Evolutionary conservation across 2,329 filamentous ascomycete species (phyloP).

Genomic region (Trichoderma harzianum): DNA sequence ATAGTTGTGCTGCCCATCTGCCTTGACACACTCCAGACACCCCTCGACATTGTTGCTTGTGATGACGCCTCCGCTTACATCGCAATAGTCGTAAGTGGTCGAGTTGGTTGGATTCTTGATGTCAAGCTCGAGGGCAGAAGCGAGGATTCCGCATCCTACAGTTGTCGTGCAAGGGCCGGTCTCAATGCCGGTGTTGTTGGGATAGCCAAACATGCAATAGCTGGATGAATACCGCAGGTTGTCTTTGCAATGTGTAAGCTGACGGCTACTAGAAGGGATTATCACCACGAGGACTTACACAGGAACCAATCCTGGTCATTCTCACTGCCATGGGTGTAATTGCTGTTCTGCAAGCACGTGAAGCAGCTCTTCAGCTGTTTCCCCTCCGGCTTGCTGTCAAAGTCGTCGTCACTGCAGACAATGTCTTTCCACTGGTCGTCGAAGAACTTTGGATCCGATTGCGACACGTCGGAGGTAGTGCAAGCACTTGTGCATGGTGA

Average conservation of each 20-base stretch:
- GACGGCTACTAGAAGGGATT: neutral
- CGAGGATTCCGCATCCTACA: conserved; percentile 48
- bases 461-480: conserved; percentile 41
- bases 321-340: conserved; percentile 44
- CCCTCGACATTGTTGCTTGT: conserved; percentile 31
- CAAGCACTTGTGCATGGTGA: conserved; percentile 54
- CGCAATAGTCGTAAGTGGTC: conserved; percentile 48
- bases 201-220: conserved; percentile 52
- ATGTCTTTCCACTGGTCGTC: conserved; percentile 45
- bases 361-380: conserved; percentile 49
- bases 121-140: conserved; percentile 39
- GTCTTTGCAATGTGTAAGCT: conserved; percentile 34
- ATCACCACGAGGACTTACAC: conserved; percentile 41
- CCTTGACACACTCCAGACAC: conserved; percentile 46
- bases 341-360: conserved; percentile 51
- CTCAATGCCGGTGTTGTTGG: conserved; percentile 43
- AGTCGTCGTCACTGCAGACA: conserved; percentile 45
- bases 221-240: conserved; percentile 52
- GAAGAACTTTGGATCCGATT: conserved; percentile 46
- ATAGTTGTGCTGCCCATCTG: conserved; percentile 40
- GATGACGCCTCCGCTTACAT: conserved; percentile 38
- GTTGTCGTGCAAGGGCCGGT: conserved; percentile 50
- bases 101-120: conserved; percentile 33
- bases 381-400: conserved; percentile 37
- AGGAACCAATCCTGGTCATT: conserved; percentile 56